Percentiles rank a stretch among this genome's conserved stretches.
These are phyloP conservation scores for Fusarium fracticaudum DNA, from an alignment of 2,329 filamentous ascomycete genomes.

Conservation along the genomic window DNA sequence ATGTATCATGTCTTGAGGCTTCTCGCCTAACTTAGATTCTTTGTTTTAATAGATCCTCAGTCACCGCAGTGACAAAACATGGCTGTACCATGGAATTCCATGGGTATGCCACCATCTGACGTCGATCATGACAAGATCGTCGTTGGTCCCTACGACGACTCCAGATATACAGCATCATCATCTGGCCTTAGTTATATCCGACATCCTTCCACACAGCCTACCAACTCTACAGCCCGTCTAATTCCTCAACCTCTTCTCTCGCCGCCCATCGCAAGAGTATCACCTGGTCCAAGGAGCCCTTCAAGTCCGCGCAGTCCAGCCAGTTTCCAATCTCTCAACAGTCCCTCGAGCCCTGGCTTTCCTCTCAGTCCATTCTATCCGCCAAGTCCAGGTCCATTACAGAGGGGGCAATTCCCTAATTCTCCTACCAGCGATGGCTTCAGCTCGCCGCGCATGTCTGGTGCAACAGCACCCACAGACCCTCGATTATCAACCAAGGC, in stretches of 20 bases:
- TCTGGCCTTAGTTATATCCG: slow-evolving; percentile 32
- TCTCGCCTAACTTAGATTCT: background rate
- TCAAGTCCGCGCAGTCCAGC: slow-evolving; percentile 30
- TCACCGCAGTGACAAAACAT: slow-evolving; percentile 22
- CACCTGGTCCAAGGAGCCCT: slow-evolving; percentile 23
- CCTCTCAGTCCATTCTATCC: slow-evolving; percentile 35
- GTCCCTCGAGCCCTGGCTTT: slow-evolving; percentile 31
- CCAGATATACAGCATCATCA: slow-evolving; percentile 27
- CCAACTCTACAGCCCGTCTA: slow-evolving; percentile 33
- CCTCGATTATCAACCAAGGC: slow-evolving; percentile 12
- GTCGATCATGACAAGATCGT: slow-evolving; percentile 24
- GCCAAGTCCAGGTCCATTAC: slow-evolving; percentile 11
- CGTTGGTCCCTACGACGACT: slow-evolving; percentile 26
- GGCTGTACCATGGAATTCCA: slow-evolving; percentile 31
- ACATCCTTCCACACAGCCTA: slow-evolving; percentile 35
- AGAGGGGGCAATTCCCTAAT: slow-evolving; percentile 28
- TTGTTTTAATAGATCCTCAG: background rate
- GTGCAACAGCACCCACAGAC: slow-evolving; percentile 6
- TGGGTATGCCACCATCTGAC: slow-evolving; percentile 23
- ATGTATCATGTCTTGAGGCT: slow-evolving; percentile 15
- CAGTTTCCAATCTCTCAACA: slow-evolving; percentile 21
- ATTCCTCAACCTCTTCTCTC: slow-evolving; percentile 35
- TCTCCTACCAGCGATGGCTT: slow-evolving; percentile 37
- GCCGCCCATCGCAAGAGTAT: slow-evolving; percentile 30
- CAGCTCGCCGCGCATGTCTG: slow-evolving; percentile 15